Percentiles rank a stretch among this genome's conserved stretches.
These are phyloP conservation scores for Fusarium nisikadoi DNA, from an alignment of 2,329 filamentous ascomycete genomes.

Conservation along the genomic window DNA sequence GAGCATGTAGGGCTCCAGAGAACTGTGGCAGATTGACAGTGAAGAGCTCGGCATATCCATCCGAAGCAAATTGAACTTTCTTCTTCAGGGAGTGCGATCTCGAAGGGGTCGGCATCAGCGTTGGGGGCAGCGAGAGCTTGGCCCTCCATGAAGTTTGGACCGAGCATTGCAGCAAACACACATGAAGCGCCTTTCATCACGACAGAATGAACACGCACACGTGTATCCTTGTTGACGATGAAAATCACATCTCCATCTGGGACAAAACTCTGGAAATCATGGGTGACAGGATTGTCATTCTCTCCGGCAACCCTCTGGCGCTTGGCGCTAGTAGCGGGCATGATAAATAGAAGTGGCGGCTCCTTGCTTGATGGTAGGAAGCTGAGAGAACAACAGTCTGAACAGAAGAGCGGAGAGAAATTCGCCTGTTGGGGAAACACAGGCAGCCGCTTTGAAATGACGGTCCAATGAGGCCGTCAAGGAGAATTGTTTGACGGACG, in stretches of 20 bases:
- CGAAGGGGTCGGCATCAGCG: fast-evolving
- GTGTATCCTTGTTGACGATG: neutral
- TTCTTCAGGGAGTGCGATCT: constrained; percentile 7
- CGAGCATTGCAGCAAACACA: constrained; percentile 7
- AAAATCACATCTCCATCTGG: neutral
- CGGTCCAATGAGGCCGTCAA: too few relatives aligned
- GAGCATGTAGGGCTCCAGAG: neutral
- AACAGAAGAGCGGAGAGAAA: neutral
- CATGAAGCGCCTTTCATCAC: neutral
- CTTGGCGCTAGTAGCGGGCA: neutral
- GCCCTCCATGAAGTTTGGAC: constrained; percentile 5
- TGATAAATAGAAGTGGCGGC: neutral
- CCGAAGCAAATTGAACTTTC: neutral
- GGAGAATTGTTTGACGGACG: too few relatives aligned
- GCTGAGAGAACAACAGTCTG: neutral
- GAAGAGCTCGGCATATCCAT: neutral
- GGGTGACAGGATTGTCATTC: fast-evolving
- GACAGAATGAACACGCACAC: neutral
- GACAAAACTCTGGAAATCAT: neutral
- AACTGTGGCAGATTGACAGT: neutral
- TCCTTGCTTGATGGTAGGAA: neutral
- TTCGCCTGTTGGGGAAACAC: neutral
- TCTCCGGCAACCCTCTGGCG: neutral
- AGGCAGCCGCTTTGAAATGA: neutral
- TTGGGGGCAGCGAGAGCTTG: neutral